Evolutionary conservation across 495 filamentous ascomycete species (phyloP).

Genomic region (Penicillium diatomitis): DNA sequence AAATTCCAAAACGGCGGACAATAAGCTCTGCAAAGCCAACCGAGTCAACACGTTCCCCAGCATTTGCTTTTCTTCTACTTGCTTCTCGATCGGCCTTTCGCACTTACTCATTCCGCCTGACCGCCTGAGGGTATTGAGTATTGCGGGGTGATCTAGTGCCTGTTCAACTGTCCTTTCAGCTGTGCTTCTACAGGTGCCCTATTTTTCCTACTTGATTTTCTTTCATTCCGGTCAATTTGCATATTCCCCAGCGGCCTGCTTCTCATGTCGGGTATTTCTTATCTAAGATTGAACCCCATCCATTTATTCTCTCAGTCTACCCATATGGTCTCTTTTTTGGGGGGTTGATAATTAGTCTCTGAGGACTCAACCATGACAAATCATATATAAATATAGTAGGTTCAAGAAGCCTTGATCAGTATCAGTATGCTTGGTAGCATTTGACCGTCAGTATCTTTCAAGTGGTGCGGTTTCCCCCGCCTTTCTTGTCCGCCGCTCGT

Average conservation of each 20-base stretch:
- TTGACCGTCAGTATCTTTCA: no score
- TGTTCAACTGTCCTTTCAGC: neutral
- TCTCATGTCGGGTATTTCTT: neutral
- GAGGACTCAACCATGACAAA: no score
- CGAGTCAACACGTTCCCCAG: no score
- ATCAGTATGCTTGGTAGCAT: no score
- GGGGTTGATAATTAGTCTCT: neutral
- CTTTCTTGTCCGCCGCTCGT: no score
- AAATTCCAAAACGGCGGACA: conserved; percentile 15
- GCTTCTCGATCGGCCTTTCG: no score
- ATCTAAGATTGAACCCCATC: neutral
- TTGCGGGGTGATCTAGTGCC: no score
- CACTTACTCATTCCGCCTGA: no score
- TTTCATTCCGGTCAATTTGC: conserved; percentile 1
- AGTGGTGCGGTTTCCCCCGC: no score
- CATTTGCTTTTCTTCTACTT: neutral
- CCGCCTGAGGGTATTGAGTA: no score
- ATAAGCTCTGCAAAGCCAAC: conserved; percentile 2
- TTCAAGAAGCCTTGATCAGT: no score
- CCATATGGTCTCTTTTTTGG: neutral
- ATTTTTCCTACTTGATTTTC: neutral
- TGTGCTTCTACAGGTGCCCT: neutral
- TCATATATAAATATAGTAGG: no score
- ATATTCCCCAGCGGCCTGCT: conserved; percentile 10
- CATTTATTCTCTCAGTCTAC: neutral